These are phyloP conservation scores for Prunus yedoensis DNA, from an alignment of 331 rosid genomes.

Conservation along the genomic window DNA sequence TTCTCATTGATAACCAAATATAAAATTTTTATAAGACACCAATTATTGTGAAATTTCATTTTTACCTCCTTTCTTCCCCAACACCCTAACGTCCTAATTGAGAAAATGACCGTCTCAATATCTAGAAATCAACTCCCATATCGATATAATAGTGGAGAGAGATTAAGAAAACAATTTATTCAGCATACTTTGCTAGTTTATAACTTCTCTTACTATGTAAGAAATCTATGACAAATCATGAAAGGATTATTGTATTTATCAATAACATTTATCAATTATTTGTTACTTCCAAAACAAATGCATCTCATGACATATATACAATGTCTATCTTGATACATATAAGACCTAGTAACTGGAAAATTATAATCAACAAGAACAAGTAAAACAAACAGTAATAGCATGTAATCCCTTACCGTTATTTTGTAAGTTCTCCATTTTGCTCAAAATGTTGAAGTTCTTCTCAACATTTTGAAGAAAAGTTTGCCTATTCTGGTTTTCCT, in stretches of 20 bases:
- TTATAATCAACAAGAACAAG: not conserved
- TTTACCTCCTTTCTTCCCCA: not conserved
- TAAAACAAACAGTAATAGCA: not conserved
- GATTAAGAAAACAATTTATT: not conserved
- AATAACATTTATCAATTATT: not conserved
- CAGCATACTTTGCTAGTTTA: not conserved
- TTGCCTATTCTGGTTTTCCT: slow-evolving; percentile 50
- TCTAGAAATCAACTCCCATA: not conserved
- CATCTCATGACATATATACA: not conserved
- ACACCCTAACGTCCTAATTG: not conserved
- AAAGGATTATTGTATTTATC: not conserved
- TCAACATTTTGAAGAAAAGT: slow-evolving; percentile 82
- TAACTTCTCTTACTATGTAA: not conserved
- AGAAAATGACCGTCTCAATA: not conserved
- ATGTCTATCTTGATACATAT: not conserved
- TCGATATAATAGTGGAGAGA: not conserved
- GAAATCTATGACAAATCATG: not conserved
- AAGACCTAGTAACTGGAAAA: not conserved
- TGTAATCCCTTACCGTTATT: slow-evolving; percentile 50
- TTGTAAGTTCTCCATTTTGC: slow-evolving; percentile 55
- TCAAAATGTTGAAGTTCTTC: slow-evolving; percentile 50
- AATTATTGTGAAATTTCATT: not conserved
- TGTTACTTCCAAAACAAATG: not conserved
- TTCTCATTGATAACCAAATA: not conserved
- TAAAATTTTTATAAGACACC: too few species aligned